phyloP scores from a whole-genome alignment of 805 yeast genomes.

The Saturnispora kantuleensis region DNA sequence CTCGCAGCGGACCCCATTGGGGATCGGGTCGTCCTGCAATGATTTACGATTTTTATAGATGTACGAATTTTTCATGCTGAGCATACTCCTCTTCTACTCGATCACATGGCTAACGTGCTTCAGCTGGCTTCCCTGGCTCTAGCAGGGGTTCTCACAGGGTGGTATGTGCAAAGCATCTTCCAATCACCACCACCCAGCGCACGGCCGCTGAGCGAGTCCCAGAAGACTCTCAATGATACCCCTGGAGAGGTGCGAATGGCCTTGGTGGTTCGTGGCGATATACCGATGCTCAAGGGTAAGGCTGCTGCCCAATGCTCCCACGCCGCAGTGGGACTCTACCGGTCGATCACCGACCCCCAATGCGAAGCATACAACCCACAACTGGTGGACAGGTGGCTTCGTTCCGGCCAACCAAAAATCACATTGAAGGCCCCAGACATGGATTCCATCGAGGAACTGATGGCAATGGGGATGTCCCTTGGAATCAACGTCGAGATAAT shows the following conservation, averaged over 20 bases:
- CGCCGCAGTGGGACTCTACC: slow-evolving; percentile 89
- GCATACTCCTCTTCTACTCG: too few relatives aligned
- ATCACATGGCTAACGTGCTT: too few relatives aligned
- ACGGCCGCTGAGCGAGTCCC: background rate
- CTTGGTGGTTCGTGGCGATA: slow-evolving; percentile 75
- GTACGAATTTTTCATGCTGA: too few relatives aligned
- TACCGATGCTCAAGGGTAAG: slow-evolving; percentile 90
- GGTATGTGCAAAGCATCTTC: too few relatives aligned
- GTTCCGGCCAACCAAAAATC: slow-evolving; percentile 87
- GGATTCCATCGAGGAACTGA: slow-evolving; percentile 66
- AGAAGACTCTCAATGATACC: slow-evolving; percentile 45
- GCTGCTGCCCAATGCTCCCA: slow-evolving; percentile 97
- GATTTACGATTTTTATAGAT: too few relatives aligned
- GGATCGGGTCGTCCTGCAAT: too few relatives aligned
- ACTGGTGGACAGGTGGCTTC: slow-evolving; percentile 66
- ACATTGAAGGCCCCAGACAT: slow-evolving; percentile 64
- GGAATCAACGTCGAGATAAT: slow-evolving; percentile 74
- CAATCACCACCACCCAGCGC: too few relatives aligned
- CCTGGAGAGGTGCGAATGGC: slow-evolving; percentile 85
- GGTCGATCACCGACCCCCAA: slow-evolving; percentile 45
- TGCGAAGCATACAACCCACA: slow-evolving; percentile 50
- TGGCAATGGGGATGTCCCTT: slow-evolving; percentile 69
- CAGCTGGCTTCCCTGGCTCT: too few relatives aligned
- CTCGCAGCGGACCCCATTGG: too few relatives aligned
- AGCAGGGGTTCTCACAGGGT: too few relatives aligned